Percentiles rank a stretch among this genome's conserved stretches.
These are phyloP conservation scores for Thraustochytrium sp. DNA, from an alignment of 352 stramenopile genomes.

Conservation along the genomic window DNA sequence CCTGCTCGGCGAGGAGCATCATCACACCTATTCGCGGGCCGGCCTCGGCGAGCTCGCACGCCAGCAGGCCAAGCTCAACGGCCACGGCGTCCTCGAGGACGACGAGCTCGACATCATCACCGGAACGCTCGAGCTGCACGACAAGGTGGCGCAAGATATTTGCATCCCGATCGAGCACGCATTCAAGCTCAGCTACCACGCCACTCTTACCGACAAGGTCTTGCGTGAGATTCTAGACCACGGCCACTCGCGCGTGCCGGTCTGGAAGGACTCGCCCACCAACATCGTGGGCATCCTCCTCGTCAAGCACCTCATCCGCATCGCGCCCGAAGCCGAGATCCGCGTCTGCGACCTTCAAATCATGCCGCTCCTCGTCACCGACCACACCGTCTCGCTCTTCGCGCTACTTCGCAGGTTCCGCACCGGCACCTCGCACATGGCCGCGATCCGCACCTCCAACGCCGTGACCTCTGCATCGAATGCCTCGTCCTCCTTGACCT, in stretches of 20 bases:
- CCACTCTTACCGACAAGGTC: slow-evolving; percentile 59
- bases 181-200: slow-evolving; percentile 68
- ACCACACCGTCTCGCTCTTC: slow-evolving; percentile 63
- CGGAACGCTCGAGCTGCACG: slow-evolving; percentile 65
- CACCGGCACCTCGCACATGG: slow-evolving; percentile 67
- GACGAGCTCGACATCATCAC: slow-evolving; percentile 77
- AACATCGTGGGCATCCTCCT: slow-evolving; percentile 65
- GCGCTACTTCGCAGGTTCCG: slow-evolving; percentile 69
- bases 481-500: too few species aligned
- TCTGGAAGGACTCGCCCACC: slow-evolving; percentile 54
- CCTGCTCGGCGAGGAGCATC: slow-evolving; percentile 54
- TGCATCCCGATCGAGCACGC: slow-evolving; percentile 68
- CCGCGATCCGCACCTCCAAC: slow-evolving; percentile 56
- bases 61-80: neutral
- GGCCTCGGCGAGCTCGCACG: slow-evolving; percentile 19
- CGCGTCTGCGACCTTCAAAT: slow-evolving; percentile 29
- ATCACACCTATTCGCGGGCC: neutral
- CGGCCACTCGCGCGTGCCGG: slow-evolving; percentile 65
- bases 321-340: slow-evolving; percentile 6
- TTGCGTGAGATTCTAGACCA: slow-evolving; percentile 67
- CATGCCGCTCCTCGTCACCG: slow-evolving; percentile 4
- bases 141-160: slow-evolving; percentile 64
- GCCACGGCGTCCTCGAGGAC: slow-evolving; percentile 47
- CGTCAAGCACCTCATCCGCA: slow-evolving; percentile 64
- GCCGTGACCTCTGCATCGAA: neutral